Evolutionary conservation across 805 yeast species (phyloP).

Genomic region (Candida oleophila): DNA sequence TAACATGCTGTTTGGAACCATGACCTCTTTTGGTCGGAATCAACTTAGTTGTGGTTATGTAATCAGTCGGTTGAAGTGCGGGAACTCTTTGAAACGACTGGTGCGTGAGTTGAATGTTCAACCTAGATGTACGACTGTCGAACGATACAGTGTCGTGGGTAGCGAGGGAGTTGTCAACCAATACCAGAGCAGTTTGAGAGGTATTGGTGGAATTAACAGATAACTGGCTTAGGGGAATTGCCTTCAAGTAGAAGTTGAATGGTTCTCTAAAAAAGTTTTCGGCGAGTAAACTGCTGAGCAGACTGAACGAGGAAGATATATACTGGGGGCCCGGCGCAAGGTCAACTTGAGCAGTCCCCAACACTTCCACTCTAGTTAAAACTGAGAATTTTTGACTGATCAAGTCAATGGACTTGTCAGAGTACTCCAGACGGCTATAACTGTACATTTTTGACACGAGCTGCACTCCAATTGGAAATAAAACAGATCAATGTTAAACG

Average conservation of each 20-base stretch:
- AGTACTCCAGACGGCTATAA: background rate
- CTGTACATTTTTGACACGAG: background rate
- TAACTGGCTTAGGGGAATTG: background rate
- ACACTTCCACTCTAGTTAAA: background rate
- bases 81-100: conserved; percentile 4
- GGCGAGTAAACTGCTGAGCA: background rate
- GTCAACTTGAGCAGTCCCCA: background rate
- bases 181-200: too few relatives aligned
- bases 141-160: background rate
- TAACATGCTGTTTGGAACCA: conserved; percentile 15
- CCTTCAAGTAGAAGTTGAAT: background rate
- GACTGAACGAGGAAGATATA: background rate
- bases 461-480: too few relatives aligned
- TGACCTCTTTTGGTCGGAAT: conserved; percentile 18
- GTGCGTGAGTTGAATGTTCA: background rate
- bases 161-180: background rate
- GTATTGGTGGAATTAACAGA: background rate
- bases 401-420: background rate
- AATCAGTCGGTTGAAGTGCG: conserved; percentile 1
- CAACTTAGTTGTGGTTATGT: conserved; percentile 8
- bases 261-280: background rate
- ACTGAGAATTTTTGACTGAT: background rate
- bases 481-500: too few relatives aligned
- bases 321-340: background rate
- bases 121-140: background rate